Percentiles rank a stretch among this genome's conserved stretches.
These are phyloP conservation scores for Xerophyta viscosa DNA, from an alignment of 106 monocot species.

Conservation along the genomic window DNA sequence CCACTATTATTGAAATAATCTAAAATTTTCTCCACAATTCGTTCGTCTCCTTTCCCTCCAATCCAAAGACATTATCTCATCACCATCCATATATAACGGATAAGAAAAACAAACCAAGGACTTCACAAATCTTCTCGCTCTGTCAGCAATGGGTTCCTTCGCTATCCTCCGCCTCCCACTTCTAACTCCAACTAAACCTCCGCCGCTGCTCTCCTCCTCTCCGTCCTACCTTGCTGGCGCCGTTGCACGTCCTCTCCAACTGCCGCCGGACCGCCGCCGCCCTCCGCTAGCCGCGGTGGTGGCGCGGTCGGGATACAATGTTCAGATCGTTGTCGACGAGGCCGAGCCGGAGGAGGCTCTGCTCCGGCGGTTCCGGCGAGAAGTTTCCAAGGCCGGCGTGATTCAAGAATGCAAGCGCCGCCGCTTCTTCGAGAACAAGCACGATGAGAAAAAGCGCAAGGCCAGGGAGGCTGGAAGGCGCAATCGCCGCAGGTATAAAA, in stretches of 20 bases:
- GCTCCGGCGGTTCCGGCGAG: conserved; percentile 53
- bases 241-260: neutral
- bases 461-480: conserved; percentile 37
- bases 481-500: conserved; percentile 60
- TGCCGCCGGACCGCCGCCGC: conserved; percentile 3
- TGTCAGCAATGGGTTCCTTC: conserved; percentile 8
- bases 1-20: too few relatives aligned
- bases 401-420: conserved; percentile 66
- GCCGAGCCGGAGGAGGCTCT: conserved; percentile 55
- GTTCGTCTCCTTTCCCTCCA: too few relatives aligned
- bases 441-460: conserved; percentile 66
- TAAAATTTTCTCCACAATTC: too few relatives aligned
- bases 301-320: conserved; percentile 50
- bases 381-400: conserved; percentile 61
- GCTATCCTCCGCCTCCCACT: conserved; percentile 14
- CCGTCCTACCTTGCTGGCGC: neutral
- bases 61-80: too few relatives aligned
- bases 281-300: conserved; percentile 6
- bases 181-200: neutral
- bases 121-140: too few relatives aligned
- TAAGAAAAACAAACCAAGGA: neutral
- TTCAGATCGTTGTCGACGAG: conserved; percentile 56
- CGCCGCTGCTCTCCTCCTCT: neutral
- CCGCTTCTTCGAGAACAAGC: conserved; percentile 62
- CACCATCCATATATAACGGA: neutral